Base-by-base conservation (phyloP, 768 basidiomycete species). In the Collybia nuda region DNA sequence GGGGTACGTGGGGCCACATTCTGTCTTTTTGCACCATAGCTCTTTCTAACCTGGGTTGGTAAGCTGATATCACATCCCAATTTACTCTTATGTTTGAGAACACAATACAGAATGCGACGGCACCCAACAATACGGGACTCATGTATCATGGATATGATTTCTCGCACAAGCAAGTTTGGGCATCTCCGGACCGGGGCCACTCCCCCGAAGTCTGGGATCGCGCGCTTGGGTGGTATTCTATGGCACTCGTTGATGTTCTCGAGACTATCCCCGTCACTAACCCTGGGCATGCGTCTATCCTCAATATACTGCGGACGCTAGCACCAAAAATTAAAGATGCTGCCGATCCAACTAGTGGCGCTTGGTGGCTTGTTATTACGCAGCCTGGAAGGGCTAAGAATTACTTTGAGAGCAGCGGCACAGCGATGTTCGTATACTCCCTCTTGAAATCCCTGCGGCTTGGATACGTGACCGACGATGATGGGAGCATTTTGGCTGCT, bases 341-440 rank as follows among this genome's bases (percentile, higher is more conserved):
- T 0, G 74, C 75, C 0, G 74, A 77, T 48, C 61, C 65, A 3
- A 48, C 44, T 2, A 64, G 62, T 11, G 76, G 75, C 17, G 76
- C 66, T 14, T 80, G 77, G 75, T 79, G 77, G 78, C 67, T 78
- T 23, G 76, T 80, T n/a, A 65, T 78, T 22, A 75, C 72, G 8
- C 72, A 78, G 55, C 75, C 77, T 14, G 75, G 74, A 21, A 57
- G 76, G 17, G 57, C 62, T 22, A 63, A 63, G 32, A 80, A 80
- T 53, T 79, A 78, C 53, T 76, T 79, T 49, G 78, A 80, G 65
- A 76, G 74, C 61, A 75, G 73, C 51, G 77, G 69, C 0, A 56
- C 66, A 9, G 63, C 69, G 39, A 79, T 79, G 77, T 78, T 70
- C 49, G 71, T 77, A 3, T 80, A 78, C 56, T 51, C 75, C 0